Conservation (phyloP, 2,329 filamentous ascomycete genomes). For the Corniculantispora saksenae region DNA sequence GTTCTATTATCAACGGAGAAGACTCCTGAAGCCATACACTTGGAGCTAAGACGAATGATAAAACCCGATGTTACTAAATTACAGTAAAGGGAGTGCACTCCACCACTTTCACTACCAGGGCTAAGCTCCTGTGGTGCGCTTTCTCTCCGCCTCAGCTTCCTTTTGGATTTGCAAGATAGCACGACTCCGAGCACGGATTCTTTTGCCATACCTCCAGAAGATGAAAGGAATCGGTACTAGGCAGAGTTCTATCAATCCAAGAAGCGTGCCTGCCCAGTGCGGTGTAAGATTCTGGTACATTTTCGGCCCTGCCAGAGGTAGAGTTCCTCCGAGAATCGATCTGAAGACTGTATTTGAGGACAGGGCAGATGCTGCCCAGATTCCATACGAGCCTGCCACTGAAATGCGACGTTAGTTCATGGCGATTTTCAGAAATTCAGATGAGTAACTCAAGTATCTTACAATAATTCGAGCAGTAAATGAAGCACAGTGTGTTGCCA, state of each 20-base stretch:
- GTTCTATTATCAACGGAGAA: too few relatives aligned
- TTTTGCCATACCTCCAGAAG: conserved; percentile 66
- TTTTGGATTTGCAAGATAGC: too few relatives aligned
- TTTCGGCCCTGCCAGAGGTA: conserved; percentile 46
- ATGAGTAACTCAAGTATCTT: too few relatives aligned
- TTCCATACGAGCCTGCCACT: conserved; percentile 76
- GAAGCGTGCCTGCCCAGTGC: conserved; percentile 76
- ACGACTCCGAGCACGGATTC: conserved; percentile 53
- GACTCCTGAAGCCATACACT: too few relatives aligned
- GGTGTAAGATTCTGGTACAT: conserved; percentile 72
- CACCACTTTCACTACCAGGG: too few relatives aligned
- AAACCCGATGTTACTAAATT: too few relatives aligned
- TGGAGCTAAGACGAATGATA: too few relatives aligned
- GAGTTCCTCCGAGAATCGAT: conserved; percentile 18
- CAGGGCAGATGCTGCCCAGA: conserved; percentile 79
- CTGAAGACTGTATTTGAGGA: conserved; percentile 67
- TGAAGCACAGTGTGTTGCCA: conserved; percentile 77
- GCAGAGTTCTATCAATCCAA: conserved; percentile 70
- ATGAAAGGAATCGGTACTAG: conserved; percentile 79
- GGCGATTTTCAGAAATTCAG: too few relatives aligned
- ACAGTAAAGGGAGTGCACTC: too few relatives aligned
- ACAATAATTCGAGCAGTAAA: conserved; percentile 79
- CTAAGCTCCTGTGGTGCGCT: too few relatives aligned
- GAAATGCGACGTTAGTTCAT: too few relatives aligned
- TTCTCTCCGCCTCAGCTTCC: too few relatives aligned